Percentiles rank a stretch among this genome's conserved stretches.
phyloP scores from a whole-genome alignment of 495 filamentous ascomycete species.

The Apodospora peruviana region DNA sequence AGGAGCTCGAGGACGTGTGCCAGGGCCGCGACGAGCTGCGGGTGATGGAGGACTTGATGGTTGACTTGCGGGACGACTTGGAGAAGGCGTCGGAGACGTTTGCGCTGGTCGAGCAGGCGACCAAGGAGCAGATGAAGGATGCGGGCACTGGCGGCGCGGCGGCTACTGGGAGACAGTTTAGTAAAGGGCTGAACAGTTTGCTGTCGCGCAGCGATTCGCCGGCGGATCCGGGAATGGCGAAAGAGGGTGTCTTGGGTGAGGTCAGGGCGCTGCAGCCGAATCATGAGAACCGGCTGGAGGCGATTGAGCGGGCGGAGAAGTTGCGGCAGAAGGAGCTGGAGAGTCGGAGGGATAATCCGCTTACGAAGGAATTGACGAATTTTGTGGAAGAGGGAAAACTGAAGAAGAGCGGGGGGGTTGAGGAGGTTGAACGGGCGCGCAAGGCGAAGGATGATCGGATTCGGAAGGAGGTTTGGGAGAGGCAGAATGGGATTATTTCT shows the following conservation, averaged over 20 bases:
- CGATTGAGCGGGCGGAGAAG: slow-evolving; percentile 92
- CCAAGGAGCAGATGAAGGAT: slow-evolving; percentile 87
- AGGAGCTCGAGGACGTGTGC: slow-evolving; percentile 88
- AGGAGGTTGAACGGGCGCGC: slow-evolving; percentile 84
- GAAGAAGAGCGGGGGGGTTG: slow-evolving; percentile 92
- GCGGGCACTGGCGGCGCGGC: slow-evolving; percentile 39
- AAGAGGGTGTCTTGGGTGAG: slow-evolving; percentile 87
- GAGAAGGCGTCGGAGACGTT: slow-evolving; percentile 93
- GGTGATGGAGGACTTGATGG: slow-evolving; percentile 87
- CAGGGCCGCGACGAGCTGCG: slow-evolving; percentile 90
- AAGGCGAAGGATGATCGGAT: slow-evolving; percentile 83
- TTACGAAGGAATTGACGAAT: slow-evolving; percentile 78
- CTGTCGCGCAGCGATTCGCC: slow-evolving; percentile 53
- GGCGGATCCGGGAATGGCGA: slow-evolving; percentile 71
- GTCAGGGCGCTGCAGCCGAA: slow-evolving; percentile 93
- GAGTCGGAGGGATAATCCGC: slow-evolving; percentile 65
- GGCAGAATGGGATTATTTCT: slow-evolving; percentile 46
- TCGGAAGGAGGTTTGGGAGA: slow-evolving; percentile 78
- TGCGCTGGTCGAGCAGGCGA: slow-evolving; percentile 89
- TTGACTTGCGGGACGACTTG: slow-evolving; percentile 88
- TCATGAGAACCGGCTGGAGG: slow-evolving; percentile 85
- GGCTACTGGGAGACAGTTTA: slow-evolving; percentile 37
- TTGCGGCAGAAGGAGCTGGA: slow-evolving; percentile 82
- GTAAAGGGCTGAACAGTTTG: slow-evolving; percentile 51
- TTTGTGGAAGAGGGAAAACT: slow-evolving; percentile 91